These are phyloP conservation scores for Omphalea diandra DNA, from an alignment of 441 rosid genomes.

Conservation along the genomic window DNA sequence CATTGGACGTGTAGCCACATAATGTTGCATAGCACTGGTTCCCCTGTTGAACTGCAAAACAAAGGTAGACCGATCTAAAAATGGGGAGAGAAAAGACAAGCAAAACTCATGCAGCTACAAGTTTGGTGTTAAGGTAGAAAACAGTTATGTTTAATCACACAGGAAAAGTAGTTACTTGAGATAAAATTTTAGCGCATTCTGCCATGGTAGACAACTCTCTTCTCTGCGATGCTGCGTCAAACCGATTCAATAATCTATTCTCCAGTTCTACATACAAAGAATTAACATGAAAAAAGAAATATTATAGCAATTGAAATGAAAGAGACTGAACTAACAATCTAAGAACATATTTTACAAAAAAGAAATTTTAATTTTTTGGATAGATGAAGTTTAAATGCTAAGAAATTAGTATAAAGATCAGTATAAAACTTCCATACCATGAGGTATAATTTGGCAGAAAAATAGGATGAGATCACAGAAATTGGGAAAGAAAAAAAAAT, in stretches of 20 bases:
- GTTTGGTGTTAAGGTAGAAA: not conserved
- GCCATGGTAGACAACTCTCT: constrained; percentile 98
- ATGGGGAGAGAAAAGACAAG: not conserved
- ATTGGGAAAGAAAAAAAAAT: not conserved
- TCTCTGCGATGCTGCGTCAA: constrained; percentile 97
- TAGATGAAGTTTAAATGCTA: not conserved
- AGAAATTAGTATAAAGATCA: not conserved
- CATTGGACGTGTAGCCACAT: constrained; percentile 99
- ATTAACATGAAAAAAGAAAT: constrained; percentile 15
- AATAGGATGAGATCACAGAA: not conserved
- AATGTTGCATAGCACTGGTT: constrained; percentile 99
- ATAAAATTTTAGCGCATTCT: constrained; percentile 97
- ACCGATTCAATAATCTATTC: constrained; percentile 93
- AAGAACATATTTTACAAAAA: constrained; percentile 12
- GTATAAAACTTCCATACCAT: not conserved
- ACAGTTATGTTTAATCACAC: not conserved
- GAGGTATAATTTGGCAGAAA: not conserved
- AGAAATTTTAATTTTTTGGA: too few relatives aligned
- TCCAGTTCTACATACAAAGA: constrained; percentile 66
- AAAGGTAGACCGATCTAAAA: constrained; percentile 22
- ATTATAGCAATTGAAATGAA: too few relatives aligned
- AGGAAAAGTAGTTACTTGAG: constrained; percentile 61
- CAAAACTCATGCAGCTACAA: not conserved
- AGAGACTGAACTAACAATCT: too few relatives aligned
- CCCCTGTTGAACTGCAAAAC: constrained; percentile 93